phyloP scores from a whole-genome alignment of 140 eudicot genomes.

The Erigeron philadelphicus region DNA sequence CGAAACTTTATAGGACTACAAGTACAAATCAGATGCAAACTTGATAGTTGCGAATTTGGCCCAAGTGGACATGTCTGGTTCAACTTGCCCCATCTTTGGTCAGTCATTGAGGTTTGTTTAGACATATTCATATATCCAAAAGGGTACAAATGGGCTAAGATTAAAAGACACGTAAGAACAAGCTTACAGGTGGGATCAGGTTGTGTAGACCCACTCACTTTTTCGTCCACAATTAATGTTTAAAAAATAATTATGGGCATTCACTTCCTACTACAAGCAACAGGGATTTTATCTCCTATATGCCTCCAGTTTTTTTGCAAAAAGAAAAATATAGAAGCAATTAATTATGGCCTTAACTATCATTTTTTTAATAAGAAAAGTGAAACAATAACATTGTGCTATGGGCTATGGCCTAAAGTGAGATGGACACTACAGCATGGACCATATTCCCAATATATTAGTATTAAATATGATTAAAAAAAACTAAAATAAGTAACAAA shows the following conservation, averaged over 20 bases:
- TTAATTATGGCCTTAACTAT: too few relatives aligned
- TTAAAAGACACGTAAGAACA: background rate
- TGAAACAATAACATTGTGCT: too few relatives aligned
- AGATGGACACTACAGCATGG: too few relatives aligned
- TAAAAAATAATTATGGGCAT: background rate
- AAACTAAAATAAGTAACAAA: background rate
- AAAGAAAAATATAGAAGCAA: too few relatives aligned
- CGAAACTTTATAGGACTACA: background rate
- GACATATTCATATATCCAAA: background rate
- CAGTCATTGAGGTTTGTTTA: background rate
- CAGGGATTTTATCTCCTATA: too few relatives aligned
- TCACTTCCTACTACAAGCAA: too few relatives aligned
- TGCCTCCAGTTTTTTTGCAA: too few relatives aligned
- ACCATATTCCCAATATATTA: too few relatives aligned
- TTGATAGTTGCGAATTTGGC: background rate
- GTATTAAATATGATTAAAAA: background rate
- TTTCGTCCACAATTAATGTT: background rate
- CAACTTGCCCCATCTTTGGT: background rate
- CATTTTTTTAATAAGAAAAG: too few relatives aligned
- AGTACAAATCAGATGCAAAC: conserved; percentile 6
- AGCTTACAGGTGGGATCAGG: background rate
- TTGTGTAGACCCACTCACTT: background rate
- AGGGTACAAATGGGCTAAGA: background rate
- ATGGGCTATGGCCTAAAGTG: too few relatives aligned
- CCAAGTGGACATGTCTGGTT: background rate